These are phyloP conservation scores for Prosopis cineraria DNA, from an alignment of 306 rosid species.

Conservation along the genomic window DNA sequence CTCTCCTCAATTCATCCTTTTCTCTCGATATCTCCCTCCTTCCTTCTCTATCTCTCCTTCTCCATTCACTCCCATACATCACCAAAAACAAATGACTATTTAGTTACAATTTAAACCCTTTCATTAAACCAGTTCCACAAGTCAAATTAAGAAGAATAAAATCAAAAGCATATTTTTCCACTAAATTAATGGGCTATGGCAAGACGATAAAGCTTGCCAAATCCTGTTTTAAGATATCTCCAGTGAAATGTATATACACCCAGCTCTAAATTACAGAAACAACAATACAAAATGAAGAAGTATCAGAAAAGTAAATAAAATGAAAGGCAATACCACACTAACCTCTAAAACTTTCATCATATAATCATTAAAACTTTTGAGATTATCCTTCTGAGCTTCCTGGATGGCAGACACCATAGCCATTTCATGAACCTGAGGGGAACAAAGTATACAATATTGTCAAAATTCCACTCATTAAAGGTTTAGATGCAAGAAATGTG, in stretches of 20 bases:
- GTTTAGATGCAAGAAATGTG: background rate
- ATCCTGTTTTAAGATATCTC: constrained; percentile 21
- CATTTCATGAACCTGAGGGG: constrained; percentile 90
- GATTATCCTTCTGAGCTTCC: constrained; percentile 97
- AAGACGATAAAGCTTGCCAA: background rate
- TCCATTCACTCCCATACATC: too few relatives aligned
- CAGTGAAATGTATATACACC: constrained; percentile 10
- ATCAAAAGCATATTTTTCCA: background rate
- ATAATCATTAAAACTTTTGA: constrained; percentile 86
- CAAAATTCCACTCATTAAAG: constrained; percentile 24
- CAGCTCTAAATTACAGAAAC: constrained; percentile 4
- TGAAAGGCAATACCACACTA: constrained; percentile 38
- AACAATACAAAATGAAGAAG: background rate
- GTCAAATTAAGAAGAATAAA: background rate
- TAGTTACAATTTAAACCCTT: background rate
- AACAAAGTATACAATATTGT: constrained; percentile 27
- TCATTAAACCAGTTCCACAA: background rate
- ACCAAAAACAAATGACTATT: background rate
- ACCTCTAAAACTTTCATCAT: constrained; percentile 98
- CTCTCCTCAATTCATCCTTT: too few relatives aligned
- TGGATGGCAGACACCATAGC: constrained; percentile 96
- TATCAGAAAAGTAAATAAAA: constrained; percentile 11
- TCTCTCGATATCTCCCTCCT: too few relatives aligned
- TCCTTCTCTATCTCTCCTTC: too few relatives aligned
- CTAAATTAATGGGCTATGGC: background rate